Evolutionary conservation across 1,284 basidiomycete species (phyloP), one percentile per base, ranked within the genome.

Genomic region (Termitomyces sp.): DNA sequence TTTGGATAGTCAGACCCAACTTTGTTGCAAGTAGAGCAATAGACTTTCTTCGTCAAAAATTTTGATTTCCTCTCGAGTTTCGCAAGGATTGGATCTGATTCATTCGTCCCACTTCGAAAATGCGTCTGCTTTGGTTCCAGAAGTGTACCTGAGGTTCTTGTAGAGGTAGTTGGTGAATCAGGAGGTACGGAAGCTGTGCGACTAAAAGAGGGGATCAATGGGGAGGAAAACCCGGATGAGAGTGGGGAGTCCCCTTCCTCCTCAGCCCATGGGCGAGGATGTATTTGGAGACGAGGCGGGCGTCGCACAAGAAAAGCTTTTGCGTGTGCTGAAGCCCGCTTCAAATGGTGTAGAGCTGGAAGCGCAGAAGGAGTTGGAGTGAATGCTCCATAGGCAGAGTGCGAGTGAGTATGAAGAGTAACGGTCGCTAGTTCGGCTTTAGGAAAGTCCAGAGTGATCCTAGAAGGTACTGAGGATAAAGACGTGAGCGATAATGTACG

Each of bases 1-100:
- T 76, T 75, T 10, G 86, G 85, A 64, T 78, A 88, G 60, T 86
- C 83, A 28, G 70, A 67, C 0, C 86, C 86, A 2, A 62, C 54
- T 59, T 76, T 80, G 39, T 69, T 70, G 63, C 86, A 88, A 3
- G 81, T 76, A 7, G 78, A 73, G 59, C 86, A 88, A 26, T 58
- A 56, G 18, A 67, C 59, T 10, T 66, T 62, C 30, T 61, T 66
- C 24, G 64, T 64, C 50, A 80, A 77, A 46, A 86, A 67, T 57
- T 71, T 80, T 7, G 84, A 86, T 31, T 71, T 67, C 45, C 68
- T 68, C 68, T 87, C 84, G 10, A 85, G 64, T 11, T 72, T 72
- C 19, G 75, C 76, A 9, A 86, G 71, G 21, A 78, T 69, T 9
- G 81, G 76, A 57, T 79, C 70, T 33, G 79, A 66, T 40, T 71